These are phyloP conservation scores for Nymphaea thermarum DNA, from an alignment of 164 flowering plant species.

Conservation along the genomic window DNA sequence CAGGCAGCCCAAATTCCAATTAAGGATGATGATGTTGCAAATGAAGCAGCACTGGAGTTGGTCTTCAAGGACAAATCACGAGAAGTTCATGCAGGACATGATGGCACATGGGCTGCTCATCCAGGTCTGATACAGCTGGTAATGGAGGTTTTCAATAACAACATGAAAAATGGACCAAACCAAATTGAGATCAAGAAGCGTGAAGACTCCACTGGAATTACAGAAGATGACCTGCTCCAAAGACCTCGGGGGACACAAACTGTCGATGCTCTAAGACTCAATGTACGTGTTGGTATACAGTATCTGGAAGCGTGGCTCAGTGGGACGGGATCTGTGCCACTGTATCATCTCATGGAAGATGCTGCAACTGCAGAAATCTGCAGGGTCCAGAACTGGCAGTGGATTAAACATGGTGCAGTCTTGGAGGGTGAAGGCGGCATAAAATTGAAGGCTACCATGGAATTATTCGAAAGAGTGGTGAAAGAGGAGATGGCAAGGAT, in stretches of 20 bases:
- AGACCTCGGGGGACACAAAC: conserved; percentile 60
- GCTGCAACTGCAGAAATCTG: conserved; percentile 95
- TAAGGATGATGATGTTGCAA: conserved; percentile 73
- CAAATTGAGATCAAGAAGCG: conserved; percentile 52
- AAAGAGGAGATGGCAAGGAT: conserved; percentile 88
- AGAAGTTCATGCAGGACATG: conserved; percentile 85
- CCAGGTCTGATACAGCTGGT: conserved; percentile 75
- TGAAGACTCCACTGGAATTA: conserved; percentile 46
- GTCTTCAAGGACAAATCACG: conserved; percentile 79
- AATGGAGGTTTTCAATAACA: conserved; percentile 51
- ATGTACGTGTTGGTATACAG: conserved; percentile 82
- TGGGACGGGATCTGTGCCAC: conserved; percentile 83
- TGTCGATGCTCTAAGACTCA: conserved; percentile 76
- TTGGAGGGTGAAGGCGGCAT: conserved; percentile 61
- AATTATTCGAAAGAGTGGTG: conserved; percentile 66
- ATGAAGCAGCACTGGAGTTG: conserved; percentile 64
- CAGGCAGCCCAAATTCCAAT: conserved; percentile 99
- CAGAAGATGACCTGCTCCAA: conserved; percentile 67
- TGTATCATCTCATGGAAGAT: conserved; percentile 96
- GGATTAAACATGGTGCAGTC: conserved; percentile 64
- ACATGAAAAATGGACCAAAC: conserved; percentile 49
- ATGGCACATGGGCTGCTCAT: conserved; percentile 96
- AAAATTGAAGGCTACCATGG: conserved; percentile 43
- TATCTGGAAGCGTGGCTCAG: conserved; percentile 89
- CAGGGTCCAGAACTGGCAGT: conserved; percentile 91